Base-by-base conservation (phyloP, 768 basidiomycete species). In the Coprinopsis sp. region DNA sequence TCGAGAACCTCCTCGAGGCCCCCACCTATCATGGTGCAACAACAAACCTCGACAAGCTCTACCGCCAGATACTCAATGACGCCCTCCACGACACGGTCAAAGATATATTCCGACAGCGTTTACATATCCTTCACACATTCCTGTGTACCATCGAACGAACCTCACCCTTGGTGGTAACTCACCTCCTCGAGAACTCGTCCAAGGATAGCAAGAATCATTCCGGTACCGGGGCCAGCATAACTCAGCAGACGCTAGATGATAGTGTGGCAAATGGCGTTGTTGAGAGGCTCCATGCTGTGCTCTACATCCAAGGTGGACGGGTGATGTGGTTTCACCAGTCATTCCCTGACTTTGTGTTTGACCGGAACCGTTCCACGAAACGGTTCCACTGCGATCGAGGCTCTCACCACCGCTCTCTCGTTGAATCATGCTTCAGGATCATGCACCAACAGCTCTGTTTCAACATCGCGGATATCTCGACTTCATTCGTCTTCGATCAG, bases 111-210 rank as follows among this genome's bases (percentile, higher is more conserved):
- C 11, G 6, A 14, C 2, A 14, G 38, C 46, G 53, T 6, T 28
- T 60, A 12, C 10, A 19, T 1, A 53, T 62, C 25, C 46, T 60
- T 14, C 47, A 55, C 24, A 60, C 57, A 3, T 53, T 60, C 29
- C 57, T 60, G 4, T 60, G 53, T 38, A 49, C 59, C 37, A 33
- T 22, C 6, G 57, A 58, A 30, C 46, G 37, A 21, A 40, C 48
- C 41, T 57, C 55, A 1, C 11, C 52, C 6, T 50, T 49, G 14
- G 29, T 46, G 28, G 54, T 38, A 31, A 54, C 58, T 12, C 41
- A 39, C 10, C 47, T 46, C 24, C 44, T 60, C 27, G 29, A 28
- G 25, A 31, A 50, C 12, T 8, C 25, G 3, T 19, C 41, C 12
- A 43, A 47, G n/a, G n/a, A n/a, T n/a, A n/a, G n/a, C 19, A 21